Evolutionary conservation across 306 rosid genomes (phyloP).

Genomic region (Begonia masoniana): DNA sequence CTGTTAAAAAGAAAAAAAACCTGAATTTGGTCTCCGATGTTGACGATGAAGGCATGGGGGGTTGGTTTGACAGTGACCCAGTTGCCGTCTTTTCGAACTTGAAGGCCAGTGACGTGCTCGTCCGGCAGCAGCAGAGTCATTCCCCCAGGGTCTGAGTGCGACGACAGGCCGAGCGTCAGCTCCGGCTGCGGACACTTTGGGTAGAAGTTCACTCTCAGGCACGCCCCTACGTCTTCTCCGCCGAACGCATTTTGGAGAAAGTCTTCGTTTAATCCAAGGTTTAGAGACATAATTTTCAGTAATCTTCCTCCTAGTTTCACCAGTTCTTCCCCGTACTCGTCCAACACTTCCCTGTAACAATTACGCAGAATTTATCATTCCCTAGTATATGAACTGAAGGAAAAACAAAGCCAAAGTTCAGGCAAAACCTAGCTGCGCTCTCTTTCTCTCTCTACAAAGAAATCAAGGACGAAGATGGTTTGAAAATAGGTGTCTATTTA

Average conservation of each 20-base stretch:
- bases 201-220: not conserved
- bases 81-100: not conserved
- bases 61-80: not conserved
- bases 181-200: constrained; percentile 1
- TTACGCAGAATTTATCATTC: not conserved
- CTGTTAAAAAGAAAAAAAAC: not conserved
- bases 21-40: not conserved
- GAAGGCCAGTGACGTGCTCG: not conserved
- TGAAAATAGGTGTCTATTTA: not conserved
- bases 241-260: not conserved
- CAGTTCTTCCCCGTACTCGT: not conserved
- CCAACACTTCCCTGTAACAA: not conserved
- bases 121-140: not conserved
- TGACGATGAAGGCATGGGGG: constrained; percentile 1
- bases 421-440: not conserved
- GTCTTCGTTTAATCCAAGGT: not conserved
- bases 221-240: not conserved
- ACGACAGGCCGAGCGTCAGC: not conserved
- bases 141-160: not conserved
- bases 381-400: not conserved
- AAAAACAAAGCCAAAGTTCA: not conserved
- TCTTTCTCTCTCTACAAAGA: too few relatives aligned
- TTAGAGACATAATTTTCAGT: not conserved
- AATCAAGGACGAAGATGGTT: not conserved
- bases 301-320: not conserved